Evolutionary conservation across 106 monocot genomes (phyloP), one percentile per base, ranked within the genome.

Genomic region (Allium fistulosum): DNA sequence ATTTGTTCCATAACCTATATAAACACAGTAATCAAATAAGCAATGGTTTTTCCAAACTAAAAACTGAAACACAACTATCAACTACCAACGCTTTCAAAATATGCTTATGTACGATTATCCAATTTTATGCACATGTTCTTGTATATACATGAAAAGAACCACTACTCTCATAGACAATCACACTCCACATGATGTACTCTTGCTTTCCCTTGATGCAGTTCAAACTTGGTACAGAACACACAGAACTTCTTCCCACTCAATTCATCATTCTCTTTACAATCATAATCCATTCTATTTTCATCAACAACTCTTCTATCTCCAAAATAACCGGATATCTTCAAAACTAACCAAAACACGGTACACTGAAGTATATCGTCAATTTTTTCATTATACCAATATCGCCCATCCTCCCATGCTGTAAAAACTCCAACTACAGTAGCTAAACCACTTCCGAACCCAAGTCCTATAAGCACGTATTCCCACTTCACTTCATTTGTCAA

Each of bases 361-460:
- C 37, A 37, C 64, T 22, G 45, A 17, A 87, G 66, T 60, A 82
- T 26, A 0, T 55, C 51, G 17, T 87, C 86, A 48, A 87, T 67
- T 22, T 58, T 67, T 45, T 61, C 37, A 52, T 69, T 45, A 11
- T 69, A 82, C 69, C 70, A 68, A 14, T 18, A 70, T 59, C 74
- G 66, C 49, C 79, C 61, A 17, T 73, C 56, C n/a, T 59, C 59
- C 70, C 74, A 77, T 10, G 61, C n/a, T 26, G 71, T 51, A 26
- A 87, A 53, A 51, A 64, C 56, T 49, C 67, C 51, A 60, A 87
- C 3, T 16, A 73, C 72, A 62, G 82, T 45, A 1, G 76, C 87
- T 58, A 91, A 57, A 0, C 87, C 91, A 7, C 59, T 58, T 8
- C 84, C 87, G 55, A 84, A 91, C 46, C 91, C 87, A 14, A 80